Evolutionary conservation across 2,329 filamentous ascomycete genomes (phyloP), one percentile per base, ranked within the genome.

Genomic region (Cadophora gregata): DNA sequence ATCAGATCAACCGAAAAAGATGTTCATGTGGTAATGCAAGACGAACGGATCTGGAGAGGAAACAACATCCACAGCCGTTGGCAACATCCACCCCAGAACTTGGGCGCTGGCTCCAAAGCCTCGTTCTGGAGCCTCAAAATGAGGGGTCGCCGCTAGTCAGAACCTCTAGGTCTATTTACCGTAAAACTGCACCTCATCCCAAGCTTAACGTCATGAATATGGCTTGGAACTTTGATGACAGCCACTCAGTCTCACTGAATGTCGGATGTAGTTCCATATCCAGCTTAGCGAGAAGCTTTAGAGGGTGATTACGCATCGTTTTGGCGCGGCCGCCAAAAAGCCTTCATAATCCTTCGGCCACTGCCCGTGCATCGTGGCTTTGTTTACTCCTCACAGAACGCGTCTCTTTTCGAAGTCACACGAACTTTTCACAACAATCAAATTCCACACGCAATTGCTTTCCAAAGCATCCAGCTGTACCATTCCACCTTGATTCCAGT

Each of bases 321-420:
- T 16, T 58, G 42, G 55, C 55, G 33, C 10, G 4, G 31, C 33
- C 12, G 31, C 25, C n/a, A 24, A 38, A 10, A 16, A 6, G 6
- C 3, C 7, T 19, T 25, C 36, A 58, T 25, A 42, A 16, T 21
- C 33, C 16, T 21, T 3, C 6, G n/a, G n/a, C 55, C 21, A 10
- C 12, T 33, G 9, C 31, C 31, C 8, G 19, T 7, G 42, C 42
- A 16, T n/a, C 42, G 2, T 5, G 6, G 7, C 55, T 58, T 58
- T 58, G 55, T 58, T 58, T 58, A 58, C 55, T 24, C 31, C 29
- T 58, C n/a, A 42, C 33, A 24, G 3, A 58, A 58, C 55, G 55
- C 55, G 55, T 33, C 42, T 21, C 36, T 47, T 38, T 58, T 58
- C 55, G 27, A 38, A 58, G 21, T 25, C 55, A 25, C 55, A 21